Conservation (phyloP, 257 asterid genomes). For the Oldenlandia corymbosa region DNA sequence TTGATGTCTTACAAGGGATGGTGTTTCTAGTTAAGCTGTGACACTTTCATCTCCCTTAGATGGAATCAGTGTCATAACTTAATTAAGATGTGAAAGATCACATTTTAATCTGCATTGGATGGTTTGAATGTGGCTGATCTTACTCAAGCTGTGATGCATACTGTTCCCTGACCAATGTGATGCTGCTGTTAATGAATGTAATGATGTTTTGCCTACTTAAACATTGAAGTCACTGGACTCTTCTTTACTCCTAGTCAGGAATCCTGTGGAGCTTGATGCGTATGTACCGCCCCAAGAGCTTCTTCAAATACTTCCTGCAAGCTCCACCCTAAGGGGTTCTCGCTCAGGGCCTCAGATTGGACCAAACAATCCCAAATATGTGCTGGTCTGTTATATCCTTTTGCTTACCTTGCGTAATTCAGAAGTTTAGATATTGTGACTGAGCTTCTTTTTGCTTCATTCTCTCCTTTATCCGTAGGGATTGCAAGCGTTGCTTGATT, state of each 20-base stretch:
- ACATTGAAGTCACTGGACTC: background rate
- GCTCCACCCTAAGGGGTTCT: slow-evolving; percentile 59
- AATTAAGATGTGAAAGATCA: background rate
- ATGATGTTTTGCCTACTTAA: background rate
- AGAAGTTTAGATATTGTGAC: background rate
- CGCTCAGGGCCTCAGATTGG: slow-evolving; percentile 77
- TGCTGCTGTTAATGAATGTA: background rate
- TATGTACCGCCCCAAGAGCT: slow-evolving; percentile 85
- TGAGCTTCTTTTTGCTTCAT: background rate
- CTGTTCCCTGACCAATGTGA: background rate
- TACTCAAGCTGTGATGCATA: background rate
- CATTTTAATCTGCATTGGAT: background rate
- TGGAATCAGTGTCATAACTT: background rate
- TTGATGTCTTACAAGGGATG: too few species aligned
- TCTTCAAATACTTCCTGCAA: slow-evolving; percentile 83
- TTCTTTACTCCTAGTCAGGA: slow-evolving; percentile 54
- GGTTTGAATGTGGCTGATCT: background rate
- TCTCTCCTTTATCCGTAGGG: slow-evolving; percentile 44
- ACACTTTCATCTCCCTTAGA: background rate
- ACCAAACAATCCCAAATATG: slow-evolving; percentile 80
- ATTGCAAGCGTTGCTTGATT: slow-evolving; percentile 89
- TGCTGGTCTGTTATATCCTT: slow-evolving; percentile 40
- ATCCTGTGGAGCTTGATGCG: slow-evolving; percentile 63
- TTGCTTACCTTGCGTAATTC: background rate
- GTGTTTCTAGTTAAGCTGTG: too few species aligned